These are phyloP conservation scores for Coniochaeta hoffmannii DNA, from an alignment of 2,329 filamentous ascomycete genomes.

Conservation along the genomic window DNA sequence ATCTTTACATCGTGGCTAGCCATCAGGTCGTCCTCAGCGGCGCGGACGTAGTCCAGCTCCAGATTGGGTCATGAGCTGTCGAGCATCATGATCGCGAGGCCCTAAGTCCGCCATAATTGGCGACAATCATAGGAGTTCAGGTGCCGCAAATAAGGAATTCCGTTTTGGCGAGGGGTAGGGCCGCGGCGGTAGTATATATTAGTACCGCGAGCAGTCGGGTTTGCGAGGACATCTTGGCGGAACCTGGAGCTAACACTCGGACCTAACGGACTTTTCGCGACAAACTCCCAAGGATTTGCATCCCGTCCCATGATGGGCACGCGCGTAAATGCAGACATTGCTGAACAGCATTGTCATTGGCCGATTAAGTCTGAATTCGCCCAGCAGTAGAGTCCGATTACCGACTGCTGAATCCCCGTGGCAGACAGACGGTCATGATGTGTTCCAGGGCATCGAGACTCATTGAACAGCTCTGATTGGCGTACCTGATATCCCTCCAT, in stretches of 20 bases:
- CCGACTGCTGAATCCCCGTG: too few relatives aligned
- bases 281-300: neutral
- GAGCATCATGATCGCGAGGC: neutral
- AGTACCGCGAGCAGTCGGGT: neutral
- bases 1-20: neutral
- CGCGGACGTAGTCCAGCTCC: neutral
- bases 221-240: neutral
- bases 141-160: neutral
- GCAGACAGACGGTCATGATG: too few relatives aligned
- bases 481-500: too few relatives aligned
- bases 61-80: too few relatives aligned
- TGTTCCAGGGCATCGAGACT: too few relatives aligned
- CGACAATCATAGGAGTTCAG: neutral
- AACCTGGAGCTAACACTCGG: neutral
- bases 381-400: too few relatives aligned
- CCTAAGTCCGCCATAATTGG: neutral
- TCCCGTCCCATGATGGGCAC: neutral
- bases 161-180: neutral
- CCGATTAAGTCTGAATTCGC: too few relatives aligned
- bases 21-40: neutral
- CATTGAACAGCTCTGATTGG: too few relatives aligned
- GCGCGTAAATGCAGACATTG: too few relatives aligned
- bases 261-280: slow-evolving; percentile 1
- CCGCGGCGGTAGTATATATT: neutral
- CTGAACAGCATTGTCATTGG: too few relatives aligned